Percentiles rank a stretch among this genome's conserved stretches.
These are phyloP conservation scores for Apiospora arundinis DNA, from an alignment of 2,329 filamentous ascomycete species.

Conservation along the genomic window DNA sequence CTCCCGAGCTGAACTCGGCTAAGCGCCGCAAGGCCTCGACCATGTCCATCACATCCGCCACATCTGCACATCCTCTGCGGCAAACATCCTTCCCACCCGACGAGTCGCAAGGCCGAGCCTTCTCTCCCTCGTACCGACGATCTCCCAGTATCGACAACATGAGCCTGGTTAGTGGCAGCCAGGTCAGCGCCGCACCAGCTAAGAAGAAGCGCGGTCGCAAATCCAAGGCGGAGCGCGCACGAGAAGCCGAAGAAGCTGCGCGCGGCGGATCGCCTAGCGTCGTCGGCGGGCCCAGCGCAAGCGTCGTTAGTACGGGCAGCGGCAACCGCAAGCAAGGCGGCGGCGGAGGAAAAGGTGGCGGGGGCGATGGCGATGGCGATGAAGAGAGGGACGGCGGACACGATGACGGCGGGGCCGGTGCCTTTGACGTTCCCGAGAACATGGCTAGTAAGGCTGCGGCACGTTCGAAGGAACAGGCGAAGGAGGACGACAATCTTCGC, in stretches of 20 bases:
- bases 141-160: constrained; percentile 70
- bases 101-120: constrained; percentile 43
- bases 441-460: constrained; percentile 47
- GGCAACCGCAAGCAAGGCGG: constrained; percentile 48
- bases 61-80: constrained; percentile 71
- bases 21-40: constrained; percentile 77
- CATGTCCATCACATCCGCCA: constrained; percentile 59
- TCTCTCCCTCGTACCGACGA: constrained; percentile 61
- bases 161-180: constrained; percentile 67
- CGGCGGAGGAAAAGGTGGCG: constrained; percentile 54
- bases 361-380: constrained; percentile 58
- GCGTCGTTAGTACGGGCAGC: constrained; percentile 50
- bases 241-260: constrained; percentile 51
- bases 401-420: constrained; percentile 56
- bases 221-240: constrained; percentile 61
- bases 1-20: constrained; percentile 56
- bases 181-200: constrained; percentile 51
- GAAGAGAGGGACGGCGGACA: constrained; percentile 65
- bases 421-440: constrained; percentile 61
- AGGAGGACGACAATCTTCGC: constrained; percentile 62
- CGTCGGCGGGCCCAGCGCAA: constrained; percentile 51
- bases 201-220: constrained; percentile 70
- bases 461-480: constrained; percentile 70
- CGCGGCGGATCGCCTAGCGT: constrained; percentile 45
- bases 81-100: constrained; percentile 83